Evolutionary conservation across 2,329 filamentous ascomycete species (phyloP).

Genomic region (Aspergillus spinulosporus): DNA sequence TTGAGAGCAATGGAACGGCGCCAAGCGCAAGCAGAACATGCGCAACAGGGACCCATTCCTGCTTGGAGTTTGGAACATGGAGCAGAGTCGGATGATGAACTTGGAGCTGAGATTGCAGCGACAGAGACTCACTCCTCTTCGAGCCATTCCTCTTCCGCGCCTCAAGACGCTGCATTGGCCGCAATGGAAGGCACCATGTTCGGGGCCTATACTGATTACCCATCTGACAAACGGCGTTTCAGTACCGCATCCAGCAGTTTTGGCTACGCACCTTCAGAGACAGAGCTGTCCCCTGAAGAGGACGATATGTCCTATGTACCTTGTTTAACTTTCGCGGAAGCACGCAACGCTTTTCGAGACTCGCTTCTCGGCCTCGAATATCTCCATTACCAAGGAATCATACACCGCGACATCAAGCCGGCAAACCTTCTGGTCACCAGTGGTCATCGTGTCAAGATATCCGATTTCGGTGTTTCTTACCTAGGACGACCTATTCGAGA

Average conservation of each 20-base stretch:
- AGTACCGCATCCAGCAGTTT: conserved; percentile 73
- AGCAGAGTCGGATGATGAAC: conserved; percentile 55
- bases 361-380: conserved; percentile 93
- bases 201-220: conserved; percentile 64
- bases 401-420: conserved; percentile 82
- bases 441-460: conserved; percentile 90
- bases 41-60: conserved; percentile 56
- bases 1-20: conserved; percentile 61
- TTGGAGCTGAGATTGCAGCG: conserved; percentile 31
- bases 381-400: conserved; percentile 81
- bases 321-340: conserved; percentile 81
- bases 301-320: conserved; percentile 93
- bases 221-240: conserved; percentile 66
- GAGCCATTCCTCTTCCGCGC: conserved; percentile 53
- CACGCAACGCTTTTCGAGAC: conserved; percentile 83
- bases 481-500: conserved; percentile 85
- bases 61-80: conserved; percentile 86
- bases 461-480: conserved; percentile 97
- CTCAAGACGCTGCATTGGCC: conserved; percentile 39
- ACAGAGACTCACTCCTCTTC: conserved; percentile 56
- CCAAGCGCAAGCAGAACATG: conserved; percentile 58
- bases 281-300: conserved; percentile 52
- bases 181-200: conserved; percentile 77
- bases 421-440: conserved; percentile 87
- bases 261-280: conserved; percentile 46